phyloP scores from a whole-genome alignment of 1,284 basidiomycete genomes.

The Phellinidium pouzarii region DNA sequence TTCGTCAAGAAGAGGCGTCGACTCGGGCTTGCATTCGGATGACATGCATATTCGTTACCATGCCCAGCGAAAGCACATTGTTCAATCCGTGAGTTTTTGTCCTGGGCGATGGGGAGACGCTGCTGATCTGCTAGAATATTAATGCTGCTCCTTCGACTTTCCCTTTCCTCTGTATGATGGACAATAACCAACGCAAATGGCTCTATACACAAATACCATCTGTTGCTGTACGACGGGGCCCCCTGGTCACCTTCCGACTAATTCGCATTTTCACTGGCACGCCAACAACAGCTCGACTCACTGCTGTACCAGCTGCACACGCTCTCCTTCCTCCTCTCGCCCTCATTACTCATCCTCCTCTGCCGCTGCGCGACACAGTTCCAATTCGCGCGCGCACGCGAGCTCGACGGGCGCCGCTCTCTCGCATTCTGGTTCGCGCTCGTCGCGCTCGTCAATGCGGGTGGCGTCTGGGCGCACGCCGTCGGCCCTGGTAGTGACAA shows the following conservation, averaged over 20 bases:
- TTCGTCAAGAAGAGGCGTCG: neutral
- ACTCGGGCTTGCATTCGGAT: conserved; percentile 27
- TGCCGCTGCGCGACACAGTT: conserved; percentile 53
- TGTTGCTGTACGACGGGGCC: too few relatives aligned
- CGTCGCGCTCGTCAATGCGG: conserved; percentile 49
- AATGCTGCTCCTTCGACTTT: too few relatives aligned
- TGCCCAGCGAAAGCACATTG: conserved; percentile 70
- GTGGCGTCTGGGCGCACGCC: conserved; percentile 56
- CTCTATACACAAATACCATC: too few relatives aligned
- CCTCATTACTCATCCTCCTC: conserved; percentile 51
- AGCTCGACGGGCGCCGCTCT: conserved; percentile 52
- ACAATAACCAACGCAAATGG: too few relatives aligned
- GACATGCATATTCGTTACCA: conserved; percentile 66
- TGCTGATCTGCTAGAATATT: conserved; percentile 5
- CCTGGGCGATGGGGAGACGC: neutral
- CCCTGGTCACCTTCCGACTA: too few relatives aligned
- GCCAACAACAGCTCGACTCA: conserved; percentile 42
- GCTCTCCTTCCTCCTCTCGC: conserved; percentile 69
- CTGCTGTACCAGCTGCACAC: conserved; percentile 66
- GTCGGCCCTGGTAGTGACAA: conserved; percentile 45
- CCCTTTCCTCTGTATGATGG: neutral
- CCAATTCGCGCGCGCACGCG: conserved; percentile 56
- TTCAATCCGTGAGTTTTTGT: conserved; percentile 52
- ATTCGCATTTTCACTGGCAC: too few relatives aligned
- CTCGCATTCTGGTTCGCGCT: conserved; percentile 58